These are phyloP conservation scores for Apiosordaria backusii DNA, from an alignment of 495 filamentous ascomycete genomes.

Conservation along the genomic window DNA sequence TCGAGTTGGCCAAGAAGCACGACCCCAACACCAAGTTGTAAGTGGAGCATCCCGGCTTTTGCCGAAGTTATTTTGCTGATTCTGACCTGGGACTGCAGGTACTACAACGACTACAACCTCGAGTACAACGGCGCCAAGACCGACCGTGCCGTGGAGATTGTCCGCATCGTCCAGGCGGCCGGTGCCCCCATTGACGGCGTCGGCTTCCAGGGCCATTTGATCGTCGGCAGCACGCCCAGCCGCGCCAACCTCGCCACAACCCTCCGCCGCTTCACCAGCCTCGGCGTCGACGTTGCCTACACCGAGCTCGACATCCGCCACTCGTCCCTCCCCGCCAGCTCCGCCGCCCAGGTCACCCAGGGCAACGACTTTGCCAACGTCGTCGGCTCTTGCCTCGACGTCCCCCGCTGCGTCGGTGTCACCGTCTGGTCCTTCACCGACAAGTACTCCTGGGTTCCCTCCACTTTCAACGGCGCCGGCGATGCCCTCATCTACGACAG, in stretches of 20 bases:
- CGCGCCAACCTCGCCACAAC: constrained; percentile 36
- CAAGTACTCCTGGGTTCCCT: constrained; percentile 52
- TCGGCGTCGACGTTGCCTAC: constrained; percentile 56
- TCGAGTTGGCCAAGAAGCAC: constrained; percentile 41
- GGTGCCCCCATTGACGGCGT: constrained; percentile 58
- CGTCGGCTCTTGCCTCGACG: constrained; percentile 54
- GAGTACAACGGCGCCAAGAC: constrained; percentile 54
- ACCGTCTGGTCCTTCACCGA: constrained; percentile 66
- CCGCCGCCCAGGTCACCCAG: constrained; percentile 48
- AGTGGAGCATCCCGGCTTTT: background rate
- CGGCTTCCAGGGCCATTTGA: constrained; percentile 58
- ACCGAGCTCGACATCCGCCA: constrained; percentile 62
- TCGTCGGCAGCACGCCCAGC: constrained; percentile 48
- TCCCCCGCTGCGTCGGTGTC: constrained; percentile 54
- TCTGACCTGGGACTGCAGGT: constrained; percentile 24
- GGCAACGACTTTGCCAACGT: constrained; percentile 52
- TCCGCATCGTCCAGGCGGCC: constrained; percentile 44
- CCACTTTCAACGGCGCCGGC: constrained; percentile 52
- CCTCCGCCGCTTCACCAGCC: constrained; percentile 43
- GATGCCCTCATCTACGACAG: constrained; percentile 55
- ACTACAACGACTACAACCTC: constrained; percentile 71
- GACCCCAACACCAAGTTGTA: constrained; percentile 35
- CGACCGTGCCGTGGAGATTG: constrained; percentile 41
- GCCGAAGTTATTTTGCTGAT: background rate
- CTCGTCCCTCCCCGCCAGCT: constrained; percentile 36